Conservation (phyloP, 352 stramenopile species). For the Phytophthora podocarpi region DNA sequence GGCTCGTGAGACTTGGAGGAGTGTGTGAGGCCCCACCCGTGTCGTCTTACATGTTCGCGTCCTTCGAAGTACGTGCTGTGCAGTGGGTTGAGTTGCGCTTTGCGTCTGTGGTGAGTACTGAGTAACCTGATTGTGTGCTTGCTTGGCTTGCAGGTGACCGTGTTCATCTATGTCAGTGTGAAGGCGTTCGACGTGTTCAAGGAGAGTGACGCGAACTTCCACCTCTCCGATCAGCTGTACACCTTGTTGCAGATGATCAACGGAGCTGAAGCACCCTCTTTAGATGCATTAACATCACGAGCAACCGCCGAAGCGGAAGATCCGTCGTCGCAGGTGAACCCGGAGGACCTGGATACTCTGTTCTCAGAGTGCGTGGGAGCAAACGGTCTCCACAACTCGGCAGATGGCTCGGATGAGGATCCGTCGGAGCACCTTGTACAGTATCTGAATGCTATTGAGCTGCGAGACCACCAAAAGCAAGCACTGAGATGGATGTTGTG, state of each 20-base stretch:
- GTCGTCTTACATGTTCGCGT: slow-evolving; percentile 67
- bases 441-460: slow-evolving; percentile 64
- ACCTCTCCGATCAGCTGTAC: slow-evolving; percentile 71
- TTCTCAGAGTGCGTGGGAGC: slow-evolving; percentile 68
- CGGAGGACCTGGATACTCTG: slow-evolving; percentile 60
- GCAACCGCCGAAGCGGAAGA: slow-evolving; percentile 10
- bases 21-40: slow-evolving; percentile 52
- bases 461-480: slow-evolving; percentile 85
- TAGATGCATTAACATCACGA: slow-evolving; percentile 8
- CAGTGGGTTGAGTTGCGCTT: too few species aligned
- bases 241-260: slow-evolving; percentile 58
- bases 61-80: slow-evolving; percentile 50
- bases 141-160: slow-evolving; percentile 33
- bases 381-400: slow-evolving; percentile 23
- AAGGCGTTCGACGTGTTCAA: slow-evolving; percentile 71
- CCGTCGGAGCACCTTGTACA: slow-evolving; percentile 46
- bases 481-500: slow-evolving; percentile 89
- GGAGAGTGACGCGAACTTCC: slow-evolving; percentile 60
- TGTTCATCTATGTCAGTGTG: slow-evolving; percentile 66
- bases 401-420: slow-evolving; percentile 17
- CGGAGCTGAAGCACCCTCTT: slow-evolving; percentile 9
- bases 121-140: slow-evolving; percentile 1
- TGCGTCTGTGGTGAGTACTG: background rate
- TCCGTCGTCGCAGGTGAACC: slow-evolving; percentile 28
- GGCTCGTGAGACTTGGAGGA: slow-evolving; percentile 48